These are phyloP conservation scores for Lepidopterella palustris DNA, from an alignment of 495 filamentous ascomycete genomes.

Conservation along the genomic window DNA sequence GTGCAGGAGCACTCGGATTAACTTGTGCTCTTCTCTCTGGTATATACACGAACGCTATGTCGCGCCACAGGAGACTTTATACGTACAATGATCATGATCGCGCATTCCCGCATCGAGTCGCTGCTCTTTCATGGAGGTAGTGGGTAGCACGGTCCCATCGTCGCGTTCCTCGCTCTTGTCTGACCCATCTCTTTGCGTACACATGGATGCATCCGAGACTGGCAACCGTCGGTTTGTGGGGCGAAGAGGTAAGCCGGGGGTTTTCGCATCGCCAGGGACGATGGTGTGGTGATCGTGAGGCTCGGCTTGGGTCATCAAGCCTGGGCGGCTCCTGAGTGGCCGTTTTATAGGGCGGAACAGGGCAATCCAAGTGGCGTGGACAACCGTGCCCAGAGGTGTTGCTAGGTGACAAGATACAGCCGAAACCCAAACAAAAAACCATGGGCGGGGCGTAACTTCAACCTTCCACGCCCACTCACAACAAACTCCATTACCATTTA, in stretches of 20 bases:
- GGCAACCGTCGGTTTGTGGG: not conserved
- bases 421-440: not conserved
- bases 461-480: not conserved
- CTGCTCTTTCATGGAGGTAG: conserved; percentile 6
- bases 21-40: not conserved
- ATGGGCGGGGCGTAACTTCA: not conserved
- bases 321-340: not conserved
- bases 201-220: not conserved
- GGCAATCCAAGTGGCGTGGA: too few relatives aligned
- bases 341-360: too few relatives aligned
- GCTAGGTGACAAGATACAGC: not conserved
- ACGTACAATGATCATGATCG: conserved; percentile 37
- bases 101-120: conserved; percentile 37
- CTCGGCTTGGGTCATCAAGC: too few relatives aligned
- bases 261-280: not conserved
- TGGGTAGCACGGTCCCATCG: not conserved
- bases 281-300: too few relatives aligned
- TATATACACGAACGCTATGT: not conserved
- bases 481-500: conserved; percentile 4
- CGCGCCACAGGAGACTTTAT: not conserved
- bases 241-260: not conserved
- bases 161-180: not conserved
- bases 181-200: not conserved
- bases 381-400: not conserved
- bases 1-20: not conserved